These are phyloP conservation scores for Poa annua DNA, from an alignment of 176 grass and related monocot genomes.

Conservation along the genomic window DNA sequence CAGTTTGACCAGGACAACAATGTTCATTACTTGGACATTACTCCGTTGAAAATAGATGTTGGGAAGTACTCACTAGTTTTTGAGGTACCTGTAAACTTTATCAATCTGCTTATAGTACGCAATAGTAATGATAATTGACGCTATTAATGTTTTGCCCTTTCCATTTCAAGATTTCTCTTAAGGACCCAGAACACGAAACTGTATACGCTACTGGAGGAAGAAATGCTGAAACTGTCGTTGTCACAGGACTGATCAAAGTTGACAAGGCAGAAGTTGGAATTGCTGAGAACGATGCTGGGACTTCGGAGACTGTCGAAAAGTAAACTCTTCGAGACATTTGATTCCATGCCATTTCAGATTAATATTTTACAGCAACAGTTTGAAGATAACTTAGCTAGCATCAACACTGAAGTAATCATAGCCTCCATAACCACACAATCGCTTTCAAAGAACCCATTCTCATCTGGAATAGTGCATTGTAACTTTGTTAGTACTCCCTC, in stretches of 20 bases:
- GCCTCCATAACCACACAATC: not conserved
- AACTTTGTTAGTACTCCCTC: not conserved
- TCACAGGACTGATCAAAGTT: constrained; percentile 82
- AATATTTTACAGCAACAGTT: not conserved
- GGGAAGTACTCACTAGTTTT: constrained; percentile 88
- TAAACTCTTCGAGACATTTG: constrained; percentile 44
- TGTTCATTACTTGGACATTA: constrained; percentile 86
- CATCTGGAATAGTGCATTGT: not conserved
- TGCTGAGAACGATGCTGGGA: constrained; percentile 71
- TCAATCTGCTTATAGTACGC: constrained; percentile 23
- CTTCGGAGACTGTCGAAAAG: constrained; percentile 74
- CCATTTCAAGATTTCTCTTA: constrained; percentile 66
- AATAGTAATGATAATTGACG: constrained; percentile 19
- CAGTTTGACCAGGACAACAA: constrained; percentile 73
- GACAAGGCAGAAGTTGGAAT: constrained; percentile 85
- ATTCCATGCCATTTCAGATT: constrained; percentile 11
- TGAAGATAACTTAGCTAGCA: not conserved
- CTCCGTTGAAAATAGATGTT: constrained; percentile 85
- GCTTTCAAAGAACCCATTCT: constrained; percentile 29
- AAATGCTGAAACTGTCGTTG: constrained; percentile 49
- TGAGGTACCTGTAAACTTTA: constrained; percentile 64
- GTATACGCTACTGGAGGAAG: constrained; percentile 76
- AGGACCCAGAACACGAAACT: constrained; percentile 63
- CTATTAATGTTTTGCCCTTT: constrained; percentile 20
- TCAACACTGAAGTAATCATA: not conserved